A percentile compares a stretch with the other conserved stretches of the same genome.
phyloP scores from a whole-genome alignment of 108 stramenopile genomes.

The Schizochytrium sp. region DNA sequence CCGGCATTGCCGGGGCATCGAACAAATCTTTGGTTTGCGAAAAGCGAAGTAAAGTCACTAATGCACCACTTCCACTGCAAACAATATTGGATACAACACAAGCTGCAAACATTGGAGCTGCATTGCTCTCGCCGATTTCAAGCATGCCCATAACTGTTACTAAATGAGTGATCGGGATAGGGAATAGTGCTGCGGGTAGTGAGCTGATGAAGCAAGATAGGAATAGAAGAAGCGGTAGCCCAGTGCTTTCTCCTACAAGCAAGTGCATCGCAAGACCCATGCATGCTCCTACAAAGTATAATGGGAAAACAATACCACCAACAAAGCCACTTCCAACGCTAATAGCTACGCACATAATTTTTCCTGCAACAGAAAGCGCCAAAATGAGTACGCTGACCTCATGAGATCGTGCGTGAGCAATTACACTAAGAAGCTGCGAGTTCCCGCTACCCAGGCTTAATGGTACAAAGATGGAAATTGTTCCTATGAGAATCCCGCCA shows the following conservation, averaged over 20 bases:
- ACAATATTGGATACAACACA: slow-evolving; percentile 13
- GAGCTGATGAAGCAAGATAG: slow-evolving; percentile 50
- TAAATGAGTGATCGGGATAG: slow-evolving; percentile 21
- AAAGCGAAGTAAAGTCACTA: not conserved
- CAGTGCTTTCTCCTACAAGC: not conserved
- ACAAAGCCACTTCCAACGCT: slow-evolving; percentile 53
- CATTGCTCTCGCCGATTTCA: not conserved
- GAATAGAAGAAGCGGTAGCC: not conserved
- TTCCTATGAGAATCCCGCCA: slow-evolving; percentile 5
- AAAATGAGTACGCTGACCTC: not conserved
- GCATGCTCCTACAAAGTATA: slow-evolving; percentile 57
- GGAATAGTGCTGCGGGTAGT: slow-evolving; percentile 44
- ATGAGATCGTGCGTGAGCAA: not conserved
- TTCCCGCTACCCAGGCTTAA: slow-evolving; percentile 38
- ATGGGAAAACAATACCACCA: slow-evolving; percentile 50
- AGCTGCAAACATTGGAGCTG: slow-evolving; percentile 21
- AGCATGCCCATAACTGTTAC: slow-evolving; percentile 42
- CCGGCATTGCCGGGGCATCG: slow-evolving; percentile 37
- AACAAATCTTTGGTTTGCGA: slow-evolving; percentile 20
- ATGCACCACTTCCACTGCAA: slow-evolving; percentile 17
- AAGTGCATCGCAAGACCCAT: slow-evolving; percentile 19
- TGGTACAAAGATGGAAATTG: not conserved
- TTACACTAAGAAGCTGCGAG: slow-evolving; percentile 28
- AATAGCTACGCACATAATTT: slow-evolving; percentile 4
- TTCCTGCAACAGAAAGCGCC: not conserved